Base-by-base conservation (phyloP, 2,329 filamentous ascomycete species). In the Aspergillus transmontanensis region DNA sequence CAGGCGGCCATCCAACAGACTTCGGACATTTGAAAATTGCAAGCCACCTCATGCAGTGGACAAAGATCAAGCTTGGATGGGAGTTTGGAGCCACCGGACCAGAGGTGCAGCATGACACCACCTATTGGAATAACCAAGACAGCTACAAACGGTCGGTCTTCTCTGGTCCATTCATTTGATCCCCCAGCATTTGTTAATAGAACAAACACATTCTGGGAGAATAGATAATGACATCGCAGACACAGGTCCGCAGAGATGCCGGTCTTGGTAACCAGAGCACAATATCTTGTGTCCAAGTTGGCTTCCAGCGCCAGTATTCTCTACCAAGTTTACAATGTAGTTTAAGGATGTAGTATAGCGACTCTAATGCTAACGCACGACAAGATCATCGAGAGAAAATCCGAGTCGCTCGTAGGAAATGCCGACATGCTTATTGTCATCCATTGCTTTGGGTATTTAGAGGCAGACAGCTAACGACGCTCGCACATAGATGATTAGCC, bases 21-120 rank as follows among this genome's bases (percentile, higher is more conserved):
- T 81, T 87, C 7, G 85, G 86, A 0, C 83, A 87, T 61, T 78
- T 88, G 69, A 88, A 89, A 71, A 72, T 89, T 16, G 86, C 86
- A 2, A 86, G 83, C 68, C 85, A 88, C 68, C 69, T 88, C 50
- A 82, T 84, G 65, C 83, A 86, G 73, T 89, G 82, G 72, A 83
- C 87, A 46, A 83, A 82, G 62, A 66, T 85, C 61, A 83, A 80
- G 50, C 83, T 88, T 69, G 82, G 81, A 2, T 88, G 85, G 86
- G 80, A 84, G 19, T 73, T 88, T 45, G 80, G 81, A 54, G 82
- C 84, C 21, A 84, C 80, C 0, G 85, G 86, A 6, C 57, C 63
- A 5, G 85, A 87, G 79, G 81, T 85, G 16, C 71, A 79, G 62
- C 75, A 78, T 64, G 81, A 83, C n/a, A 86, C 83, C 7, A 62